phyloP scores from a whole-genome alignment of 2,329 filamentous ascomycete species.

The Penicillium sp. region DNA sequence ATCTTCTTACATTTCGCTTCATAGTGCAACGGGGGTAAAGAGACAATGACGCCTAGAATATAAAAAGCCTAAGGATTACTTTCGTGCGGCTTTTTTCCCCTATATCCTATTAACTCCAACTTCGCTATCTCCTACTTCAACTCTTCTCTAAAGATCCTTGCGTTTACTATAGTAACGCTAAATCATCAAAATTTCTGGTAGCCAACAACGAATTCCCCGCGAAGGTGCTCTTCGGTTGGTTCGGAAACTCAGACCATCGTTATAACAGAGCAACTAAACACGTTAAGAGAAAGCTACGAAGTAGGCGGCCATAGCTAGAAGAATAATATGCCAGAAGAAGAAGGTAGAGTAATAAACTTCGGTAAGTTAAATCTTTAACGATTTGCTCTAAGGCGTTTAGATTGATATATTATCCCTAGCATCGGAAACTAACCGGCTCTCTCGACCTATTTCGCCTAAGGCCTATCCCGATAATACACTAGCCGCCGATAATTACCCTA shows the following conservation, averaged over 20 bases:
- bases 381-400: too few species aligned
- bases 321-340: neutral
- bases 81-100: neutral
- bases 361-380: neutral
- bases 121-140: neutral
- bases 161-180: neutral
- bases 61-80: neutral
- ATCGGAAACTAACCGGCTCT: too few species aligned
- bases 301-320: neutral
- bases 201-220: neutral
- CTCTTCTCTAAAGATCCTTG: neutral
- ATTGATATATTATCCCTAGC: too few species aligned
- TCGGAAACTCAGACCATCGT: neutral
- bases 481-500: constrained; percentile 1
- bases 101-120: neutral
- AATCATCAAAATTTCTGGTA: neutral
- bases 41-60: neutral
- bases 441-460: too few species aligned
- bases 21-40: neutral
- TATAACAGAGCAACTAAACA: neutral
- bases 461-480: neutral
- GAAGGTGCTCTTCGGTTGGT: neutral
- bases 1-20: neutral
- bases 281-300: neutral
- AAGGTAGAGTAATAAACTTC: neutral